Evolutionary conservation across 352 stramenopile genomes (phyloP).

Genomic region (Paralagenidium karlingii): DNA sequence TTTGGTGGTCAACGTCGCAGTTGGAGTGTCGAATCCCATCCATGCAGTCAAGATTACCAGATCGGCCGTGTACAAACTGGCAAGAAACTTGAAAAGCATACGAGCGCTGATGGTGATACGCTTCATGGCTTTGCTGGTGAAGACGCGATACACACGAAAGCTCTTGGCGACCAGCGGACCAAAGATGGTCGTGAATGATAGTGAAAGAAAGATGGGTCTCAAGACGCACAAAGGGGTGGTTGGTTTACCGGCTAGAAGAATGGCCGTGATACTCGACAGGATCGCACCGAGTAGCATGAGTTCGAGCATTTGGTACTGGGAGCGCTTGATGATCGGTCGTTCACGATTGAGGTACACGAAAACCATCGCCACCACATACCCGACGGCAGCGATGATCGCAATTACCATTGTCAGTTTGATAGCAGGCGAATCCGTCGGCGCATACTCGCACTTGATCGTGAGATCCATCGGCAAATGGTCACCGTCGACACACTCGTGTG

Average conservation of each 20-base stretch:
- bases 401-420: constrained; percentile 9
- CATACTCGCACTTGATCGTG: constrained; percentile 24
- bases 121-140: constrained; percentile 29
- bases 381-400: constrained; percentile 3
- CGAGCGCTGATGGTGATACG: constrained; percentile 16
- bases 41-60: constrained; percentile 22
- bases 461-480: constrained; percentile 1
- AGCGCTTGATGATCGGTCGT: constrained; percentile 43
- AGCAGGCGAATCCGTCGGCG: constrained; percentile 9
- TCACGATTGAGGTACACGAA: constrained; percentile 23
- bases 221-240: constrained; percentile 17
- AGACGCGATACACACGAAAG: constrained; percentile 40
- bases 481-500: constrained; percentile 15
- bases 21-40: constrained; percentile 19
- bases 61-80: constrained; percentile 19
- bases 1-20: constrained; percentile 6
- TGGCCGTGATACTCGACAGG: constrained; percentile 19
- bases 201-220: constrained; percentile 16
- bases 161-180: constrained; percentile 28
- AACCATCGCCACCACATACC: constrained; percentile 6
- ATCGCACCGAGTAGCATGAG: constrained; percentile 35
- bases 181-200: constrained; percentile 33
- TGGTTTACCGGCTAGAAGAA: constrained; percentile 28
- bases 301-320: constrained; percentile 47
- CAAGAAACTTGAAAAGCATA: constrained; percentile 28